Percentiles rank a stretch among this genome's conserved stretches.
Conservation (phyloP, 2,329 filamentous ascomycete species). For the Peltaster fructicola region DNA sequence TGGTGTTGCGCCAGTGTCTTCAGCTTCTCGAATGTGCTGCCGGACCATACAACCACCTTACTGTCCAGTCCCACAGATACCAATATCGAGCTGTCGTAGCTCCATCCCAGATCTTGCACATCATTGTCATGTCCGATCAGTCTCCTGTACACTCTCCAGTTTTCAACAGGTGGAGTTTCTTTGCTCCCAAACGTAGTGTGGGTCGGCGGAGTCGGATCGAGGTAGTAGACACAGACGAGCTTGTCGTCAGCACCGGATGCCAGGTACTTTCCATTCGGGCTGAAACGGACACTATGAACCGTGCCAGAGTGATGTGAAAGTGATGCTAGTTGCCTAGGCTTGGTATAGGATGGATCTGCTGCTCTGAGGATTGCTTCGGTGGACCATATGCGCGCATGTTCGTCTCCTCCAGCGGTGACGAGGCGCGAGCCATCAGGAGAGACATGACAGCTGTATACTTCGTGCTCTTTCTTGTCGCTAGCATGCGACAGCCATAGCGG, state of each 20-base stretch:
- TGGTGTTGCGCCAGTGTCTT: slow-evolving; percentile 87
- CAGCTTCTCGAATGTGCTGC: slow-evolving; percentile 92
- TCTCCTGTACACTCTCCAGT: slow-evolving; percentile 89
- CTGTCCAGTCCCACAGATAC: slow-evolving; percentile 94
- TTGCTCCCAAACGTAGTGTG: slow-evolving; percentile 68
- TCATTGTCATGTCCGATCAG: slow-evolving; percentile 96
- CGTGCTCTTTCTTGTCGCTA: slow-evolving; percentile 94
- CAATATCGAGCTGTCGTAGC: slow-evolving; percentile 82
- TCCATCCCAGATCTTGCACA: slow-evolving; percentile 95
- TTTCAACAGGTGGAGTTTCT: slow-evolving; percentile 84
- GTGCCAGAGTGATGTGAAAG: slow-evolving; percentile 98
- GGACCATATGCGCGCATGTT: slow-evolving; percentile 94
- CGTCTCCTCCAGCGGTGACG: slow-evolving; percentile 90
- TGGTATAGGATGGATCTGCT: slow-evolving; percentile 49
- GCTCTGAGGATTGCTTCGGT: slow-evolving; percentile 83
- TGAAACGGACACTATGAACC: slow-evolving; percentile 93
- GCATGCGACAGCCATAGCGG: slow-evolving; percentile 91
- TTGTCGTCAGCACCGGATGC: slow-evolving; percentile 97
- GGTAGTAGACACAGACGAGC: slow-evolving; percentile 90
- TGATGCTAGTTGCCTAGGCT: slow-evolving; percentile 84
- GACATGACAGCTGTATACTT: slow-evolving; percentile 96
- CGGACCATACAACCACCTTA: slow-evolving; percentile 96
- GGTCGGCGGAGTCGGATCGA: slow-evolving; percentile 65
- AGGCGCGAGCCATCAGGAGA: slow-evolving; percentile 85
- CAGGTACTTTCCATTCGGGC: slow-evolving; percentile 82